Evolutionary conservation across 2,329 filamentous ascomycete genomes (phyloP), one percentile per base, ranked within the genome.

Genomic region (Alternaria triticina): DNA sequence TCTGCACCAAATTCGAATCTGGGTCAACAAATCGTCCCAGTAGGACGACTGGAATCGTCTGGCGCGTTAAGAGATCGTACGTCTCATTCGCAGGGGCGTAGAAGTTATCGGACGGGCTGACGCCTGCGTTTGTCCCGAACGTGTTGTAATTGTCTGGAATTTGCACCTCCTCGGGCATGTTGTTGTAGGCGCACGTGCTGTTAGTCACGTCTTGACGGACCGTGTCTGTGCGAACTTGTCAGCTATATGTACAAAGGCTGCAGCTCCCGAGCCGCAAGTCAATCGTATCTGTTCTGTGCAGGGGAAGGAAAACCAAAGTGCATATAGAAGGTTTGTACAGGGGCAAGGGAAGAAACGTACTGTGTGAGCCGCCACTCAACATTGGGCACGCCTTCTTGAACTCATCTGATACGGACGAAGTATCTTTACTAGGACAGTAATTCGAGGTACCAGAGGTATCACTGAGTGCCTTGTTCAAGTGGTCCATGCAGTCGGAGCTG

Each of bases 41-140:
- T 44, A 54, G 33, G n/a, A 54, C 51, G 51, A 54, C 20, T 54
- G 51, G 51, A 44, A 54, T 54, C 51, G 33, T 27, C 51, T 54
- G 51, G 36, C 51, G 51, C 51, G 23, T 44, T 20, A 54, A 44
- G 51, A 54, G 33, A 54, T 54, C 51, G 15, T 54, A 54, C 22
- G 22, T 44, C 51, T 43, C 9, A 23, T 54, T 44, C 33, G 51
- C 33, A 44, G n/a, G 1, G 28, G n/a, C 33, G 10, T 28, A 22
- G 22, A 20, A 10, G 22, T 15, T 54, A 54, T 44, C 13, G 33
- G 51, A 28, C 51, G 13, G 17, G 13, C n/a, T 36, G 22, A 54
- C 8, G 51, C 33, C 33, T 54, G 20, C 22, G 15, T 23, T 15
- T 54, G 51, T 54, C 23, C 36, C 33, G 51, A 54, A 54, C 51